Base-by-base conservation (phyloP, 768 basidiomycete species). In the Tulasnella sp. region DNA sequence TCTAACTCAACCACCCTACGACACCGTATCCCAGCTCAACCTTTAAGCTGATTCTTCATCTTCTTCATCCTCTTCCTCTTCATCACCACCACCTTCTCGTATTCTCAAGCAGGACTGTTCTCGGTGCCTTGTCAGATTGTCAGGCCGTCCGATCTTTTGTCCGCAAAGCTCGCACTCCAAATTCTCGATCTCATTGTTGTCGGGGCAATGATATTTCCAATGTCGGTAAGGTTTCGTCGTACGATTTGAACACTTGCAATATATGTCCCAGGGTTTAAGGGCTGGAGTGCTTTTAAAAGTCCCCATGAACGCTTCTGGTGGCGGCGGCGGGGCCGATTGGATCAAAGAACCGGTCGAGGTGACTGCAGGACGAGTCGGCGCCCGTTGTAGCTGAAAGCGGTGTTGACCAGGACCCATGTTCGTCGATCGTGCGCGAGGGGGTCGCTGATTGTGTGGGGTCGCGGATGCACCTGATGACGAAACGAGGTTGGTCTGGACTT, bases 151-250 rank as follows among this genome's bases (percentile, higher is more conserved):
- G 18, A 75, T 41, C 22, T 42, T 48, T 16, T 75, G 74, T 48
- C 74, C 74, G 18, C 74, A 75, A 16, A 37, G 9, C 40, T 42
- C 31, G 22, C 74, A 75, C 74, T 75, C 74, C n/a, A 75, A 42
- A 14, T 75, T 28, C 22, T 42, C 34, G 40, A 75, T 75, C 16
- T 75, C 31, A 18, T 69, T 14, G 40, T 75, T 75, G 41, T 28
- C 6, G 8, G 74, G 74, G 22, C 74, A 75, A 28, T 37, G 37
- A 44, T 75, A 69, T 37, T 34, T 75, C 74, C 74, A 75, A 16
- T 75, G 74, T 44, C 74, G 11, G 37, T 6, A 24, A 37, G 74
- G 74, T 48, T 42, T 75, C 28, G 4, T 42, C 2, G 74, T 42
- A 24, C 74, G 24, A 28, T 16, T 48, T 22, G 74, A 3, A 28